Evolutionary conservation across 2,329 filamentous ascomycete species (phyloP).

Genomic region (Coniochaeta prunicola): DNA sequence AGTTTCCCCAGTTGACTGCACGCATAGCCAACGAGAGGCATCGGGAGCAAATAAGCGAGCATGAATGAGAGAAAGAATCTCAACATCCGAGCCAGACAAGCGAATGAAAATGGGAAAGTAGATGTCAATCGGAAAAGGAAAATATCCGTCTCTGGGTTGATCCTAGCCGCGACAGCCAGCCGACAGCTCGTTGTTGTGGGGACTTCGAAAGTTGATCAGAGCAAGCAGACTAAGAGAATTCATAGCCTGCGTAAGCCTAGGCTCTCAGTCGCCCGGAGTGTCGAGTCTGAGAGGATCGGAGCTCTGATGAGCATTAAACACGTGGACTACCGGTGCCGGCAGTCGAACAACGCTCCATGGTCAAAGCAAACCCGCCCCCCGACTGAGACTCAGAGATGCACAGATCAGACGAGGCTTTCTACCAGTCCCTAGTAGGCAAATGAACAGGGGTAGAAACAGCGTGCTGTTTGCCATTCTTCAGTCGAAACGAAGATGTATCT

Average conservation of each 20-base stretch:
- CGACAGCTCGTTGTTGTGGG: neutral
- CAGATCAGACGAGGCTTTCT: neutral
- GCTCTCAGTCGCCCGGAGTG: neutral
- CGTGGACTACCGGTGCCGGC: neutral
- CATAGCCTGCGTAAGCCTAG: neutral
- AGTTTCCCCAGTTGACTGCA: neutral
- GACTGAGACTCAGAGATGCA: neutral
- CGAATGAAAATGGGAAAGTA: neutral
- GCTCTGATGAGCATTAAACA: neutral
- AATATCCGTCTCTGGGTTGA: neutral
- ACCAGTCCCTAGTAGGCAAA: neutral
- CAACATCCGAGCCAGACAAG: neutral
- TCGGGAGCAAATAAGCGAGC: neutral
- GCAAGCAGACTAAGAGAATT: neutral
- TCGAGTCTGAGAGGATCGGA: neutral
- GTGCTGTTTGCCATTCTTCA: neutral
- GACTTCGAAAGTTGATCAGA: neutral
- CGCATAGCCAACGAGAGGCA: neutral
- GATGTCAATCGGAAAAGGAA: neutral
- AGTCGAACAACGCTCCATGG: neutral
- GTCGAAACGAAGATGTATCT: neutral
- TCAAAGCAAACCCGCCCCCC: neutral
- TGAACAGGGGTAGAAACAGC: neutral
- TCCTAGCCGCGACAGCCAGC: neutral
- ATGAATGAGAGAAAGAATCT: neutral